Conservation (phyloP, 352 stramenopile genomes). For the Phytophthora capsici region DNA sequence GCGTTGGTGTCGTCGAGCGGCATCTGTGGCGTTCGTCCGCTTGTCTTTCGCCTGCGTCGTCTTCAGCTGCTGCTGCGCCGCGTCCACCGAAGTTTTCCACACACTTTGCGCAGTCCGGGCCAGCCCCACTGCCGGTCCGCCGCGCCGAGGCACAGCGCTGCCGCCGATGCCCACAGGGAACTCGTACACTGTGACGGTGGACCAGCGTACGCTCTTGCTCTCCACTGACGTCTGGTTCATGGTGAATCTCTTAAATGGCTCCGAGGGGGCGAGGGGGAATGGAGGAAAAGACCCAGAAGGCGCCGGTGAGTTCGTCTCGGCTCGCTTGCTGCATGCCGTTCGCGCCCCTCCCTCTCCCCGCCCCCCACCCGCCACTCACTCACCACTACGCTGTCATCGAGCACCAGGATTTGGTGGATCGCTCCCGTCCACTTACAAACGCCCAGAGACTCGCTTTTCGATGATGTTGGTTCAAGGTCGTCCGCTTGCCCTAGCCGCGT, state of each 20-base stretch:
- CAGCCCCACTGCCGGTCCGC: constrained; percentile 46
- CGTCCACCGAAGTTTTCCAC: constrained; percentile 35
- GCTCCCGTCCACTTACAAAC: constrained; percentile 21
- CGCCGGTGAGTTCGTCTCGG: constrained; percentile 12
- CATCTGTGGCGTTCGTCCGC: neutral
- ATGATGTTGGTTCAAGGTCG: constrained; percentile 8
- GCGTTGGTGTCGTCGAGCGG: constrained; percentile 1
- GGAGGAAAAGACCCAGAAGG: constrained; percentile 20
- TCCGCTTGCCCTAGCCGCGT: constrained; percentile 20
- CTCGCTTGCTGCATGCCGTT: constrained; percentile 3
- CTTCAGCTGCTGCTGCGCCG: neutral
- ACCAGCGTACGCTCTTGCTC: constrained; percentile 42
- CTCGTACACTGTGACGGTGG: constrained; percentile 65
- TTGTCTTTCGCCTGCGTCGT: neutral
- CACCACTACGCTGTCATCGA: neutral
- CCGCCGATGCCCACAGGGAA: constrained; percentile 38
- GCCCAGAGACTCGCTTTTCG: neutral
- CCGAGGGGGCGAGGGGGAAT: constrained; percentile 1
- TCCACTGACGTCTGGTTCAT: neutral
- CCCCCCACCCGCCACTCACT: constrained; percentile 9
- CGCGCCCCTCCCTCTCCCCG: constrained; percentile 1
- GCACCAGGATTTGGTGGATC: constrained; percentile 17
- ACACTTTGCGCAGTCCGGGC: constrained; percentile 28
- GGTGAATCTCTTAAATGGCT: constrained; percentile 1
- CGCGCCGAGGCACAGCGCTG: constrained; percentile 39